phyloP scores from a whole-genome alignment of 2,329 filamentous ascomycete genomes.

The Aspergillus neoniger region DNA sequence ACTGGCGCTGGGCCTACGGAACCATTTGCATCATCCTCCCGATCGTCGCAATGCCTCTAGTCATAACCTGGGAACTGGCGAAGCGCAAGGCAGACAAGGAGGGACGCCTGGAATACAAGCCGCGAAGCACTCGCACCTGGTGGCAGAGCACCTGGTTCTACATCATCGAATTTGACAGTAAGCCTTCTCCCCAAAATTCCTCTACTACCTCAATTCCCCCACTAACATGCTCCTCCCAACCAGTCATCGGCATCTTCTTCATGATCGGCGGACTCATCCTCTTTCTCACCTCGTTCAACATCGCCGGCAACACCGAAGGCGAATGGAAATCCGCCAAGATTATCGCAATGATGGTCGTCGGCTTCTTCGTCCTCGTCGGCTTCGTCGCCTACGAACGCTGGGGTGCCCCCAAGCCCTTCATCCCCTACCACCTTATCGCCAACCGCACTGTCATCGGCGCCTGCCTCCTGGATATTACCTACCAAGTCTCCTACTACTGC shows the following conservation, averaged over 20 bases:
- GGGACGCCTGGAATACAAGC: constrained; percentile 49
- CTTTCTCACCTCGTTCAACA: constrained; percentile 47
- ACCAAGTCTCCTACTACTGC: constrained; percentile 23
- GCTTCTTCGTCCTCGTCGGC: constrained; percentile 52
- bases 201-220: background rate
- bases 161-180: constrained; percentile 58
- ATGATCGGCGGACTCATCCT: constrained; percentile 61
- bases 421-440: constrained; percentile 44
- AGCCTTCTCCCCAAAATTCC: background rate
- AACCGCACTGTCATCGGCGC: constrained; percentile 32
- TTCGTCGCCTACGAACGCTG: constrained; percentile 58
- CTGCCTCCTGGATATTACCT: constrained; percentile 28
- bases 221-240: background rate
- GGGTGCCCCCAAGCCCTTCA: constrained; percentile 42
- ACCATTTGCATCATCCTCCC: constrained; percentile 62
- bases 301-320: constrained; percentile 42
- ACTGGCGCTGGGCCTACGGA: constrained; percentile 65
- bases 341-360: constrained; percentile 55
- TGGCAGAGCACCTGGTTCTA: constrained; percentile 53
- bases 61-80: constrained; percentile 55
- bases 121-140: constrained; percentile 46
- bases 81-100: constrained; percentile 56
- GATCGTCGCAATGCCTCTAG: constrained; percentile 56
- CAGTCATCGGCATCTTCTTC: constrained; percentile 58
- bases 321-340: constrained; percentile 44